Percentiles rank a stretch among this genome's conserved stretches.
Evolutionary conservation across 2,329 filamentous ascomycete species (phyloP).

Genomic region (Phialophora expanda): DNA sequence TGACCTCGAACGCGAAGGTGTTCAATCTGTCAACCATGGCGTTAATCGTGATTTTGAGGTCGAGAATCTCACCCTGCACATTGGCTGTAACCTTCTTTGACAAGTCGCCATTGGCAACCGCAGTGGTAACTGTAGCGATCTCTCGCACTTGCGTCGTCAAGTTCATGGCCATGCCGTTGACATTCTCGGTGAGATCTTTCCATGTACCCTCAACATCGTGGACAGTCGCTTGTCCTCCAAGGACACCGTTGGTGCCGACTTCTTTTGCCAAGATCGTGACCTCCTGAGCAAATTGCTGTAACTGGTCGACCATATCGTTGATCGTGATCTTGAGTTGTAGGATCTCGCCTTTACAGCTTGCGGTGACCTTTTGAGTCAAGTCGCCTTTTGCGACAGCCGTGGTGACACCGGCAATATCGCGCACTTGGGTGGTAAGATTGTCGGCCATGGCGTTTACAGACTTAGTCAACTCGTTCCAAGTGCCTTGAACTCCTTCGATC

Average conservation of each 20-base stretch:
- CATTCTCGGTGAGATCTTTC: slow-evolving; percentile 92
- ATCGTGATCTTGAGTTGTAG: slow-evolving; percentile 96
- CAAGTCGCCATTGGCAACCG: slow-evolving; percentile 90
- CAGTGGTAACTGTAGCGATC: slow-evolving; percentile 95
- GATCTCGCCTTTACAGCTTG: slow-evolving; percentile 89
- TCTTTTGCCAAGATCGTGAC: slow-evolving; percentile 96
- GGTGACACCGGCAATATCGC: slow-evolving; percentile 85
- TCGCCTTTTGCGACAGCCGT: slow-evolving; percentile 79
- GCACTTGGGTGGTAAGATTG: slow-evolving; percentile 84
- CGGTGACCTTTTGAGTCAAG: slow-evolving; percentile 94
- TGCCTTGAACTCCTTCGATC: slow-evolving; percentile 82
- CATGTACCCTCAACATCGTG: slow-evolving; percentile 97
- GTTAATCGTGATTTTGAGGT: slow-evolving; percentile 88
- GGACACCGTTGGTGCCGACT: slow-evolving; percentile 91
- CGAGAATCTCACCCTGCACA: slow-evolving; percentile 89
- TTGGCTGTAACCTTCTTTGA: slow-evolving; percentile 96
- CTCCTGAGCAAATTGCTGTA: slow-evolving; percentile 95
- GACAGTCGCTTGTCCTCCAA: slow-evolving; percentile 93
- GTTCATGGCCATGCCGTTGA: slow-evolving; percentile 99
- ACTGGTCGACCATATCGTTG: slow-evolving; percentile 98
- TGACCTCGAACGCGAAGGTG: slow-evolving; percentile 69
- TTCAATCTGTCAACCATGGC: slow-evolving; percentile 70
- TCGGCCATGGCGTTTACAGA: slow-evolving; percentile 90
- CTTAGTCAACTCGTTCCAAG: slow-evolving; percentile 86
- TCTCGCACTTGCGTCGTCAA: slow-evolving; percentile 96